These are phyloP conservation scores for Penicillium digitatum DNA, from an alignment of 2,329 filamentous ascomycete genomes.

Conservation along the genomic window DNA sequence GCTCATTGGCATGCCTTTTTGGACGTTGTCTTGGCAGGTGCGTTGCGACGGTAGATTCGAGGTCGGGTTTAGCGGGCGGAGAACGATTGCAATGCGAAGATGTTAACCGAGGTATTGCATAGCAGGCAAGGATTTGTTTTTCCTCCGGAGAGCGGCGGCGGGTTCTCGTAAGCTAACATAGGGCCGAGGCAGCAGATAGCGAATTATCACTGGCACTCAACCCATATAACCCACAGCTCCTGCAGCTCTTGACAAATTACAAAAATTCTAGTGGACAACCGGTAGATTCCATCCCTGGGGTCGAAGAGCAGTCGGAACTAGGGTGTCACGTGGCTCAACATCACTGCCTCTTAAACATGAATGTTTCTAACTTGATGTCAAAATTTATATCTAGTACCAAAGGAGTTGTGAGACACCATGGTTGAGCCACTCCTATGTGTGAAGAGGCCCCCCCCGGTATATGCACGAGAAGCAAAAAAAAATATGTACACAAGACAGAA, in stretches of 20 bases:
- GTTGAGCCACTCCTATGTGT: neutral
- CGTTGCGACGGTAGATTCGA: neutral
- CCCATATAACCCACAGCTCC: neutral
- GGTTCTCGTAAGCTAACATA: neutral
- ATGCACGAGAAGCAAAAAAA: slow-evolving; percentile 24
- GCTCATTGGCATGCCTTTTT: slow-evolving; percentile 23
- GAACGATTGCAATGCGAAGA: slow-evolving; percentile 1
- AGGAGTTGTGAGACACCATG: neutral
- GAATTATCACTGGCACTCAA: neutral
- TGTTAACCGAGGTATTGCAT: slow-evolving; percentile 23
- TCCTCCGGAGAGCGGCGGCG: slow-evolving; percentile 11
- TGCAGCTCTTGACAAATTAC: neutral
- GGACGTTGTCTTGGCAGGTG: neutral
- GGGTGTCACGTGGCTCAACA: slow-evolving; percentile 21
- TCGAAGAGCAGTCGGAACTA: slow-evolving; percentile 17
- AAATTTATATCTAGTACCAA: neutral
- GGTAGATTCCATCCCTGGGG: neutral
- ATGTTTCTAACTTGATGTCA: neutral
- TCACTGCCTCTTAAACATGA: neutral
- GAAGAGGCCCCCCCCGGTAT: slow-evolving; percentile 19
- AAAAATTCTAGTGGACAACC: neutral
- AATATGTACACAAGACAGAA: slow-evolving; percentile 34
- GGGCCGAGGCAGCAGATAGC: neutral
- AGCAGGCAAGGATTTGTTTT: slow-evolving; percentile 15
- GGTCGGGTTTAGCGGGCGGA: neutral